Percentiles rank a stretch among this genome's conserved stretches.
Conservation (phyloP, 371 early-diverging fungal species). For the Fennellomyces sp. region DNA sequence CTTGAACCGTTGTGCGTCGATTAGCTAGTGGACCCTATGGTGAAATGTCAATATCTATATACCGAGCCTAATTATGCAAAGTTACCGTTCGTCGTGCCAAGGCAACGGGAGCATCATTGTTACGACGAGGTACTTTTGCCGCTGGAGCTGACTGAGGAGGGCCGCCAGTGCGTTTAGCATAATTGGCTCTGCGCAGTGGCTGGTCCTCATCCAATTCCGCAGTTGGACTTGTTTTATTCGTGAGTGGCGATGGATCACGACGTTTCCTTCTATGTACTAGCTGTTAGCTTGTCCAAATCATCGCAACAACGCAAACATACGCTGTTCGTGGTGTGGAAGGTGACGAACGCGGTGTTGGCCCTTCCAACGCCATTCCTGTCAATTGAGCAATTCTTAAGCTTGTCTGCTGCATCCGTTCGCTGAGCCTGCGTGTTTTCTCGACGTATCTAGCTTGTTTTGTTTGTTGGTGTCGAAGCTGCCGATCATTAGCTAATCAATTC, state of each 20-base stretch:
- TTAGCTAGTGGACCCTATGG: background rate
- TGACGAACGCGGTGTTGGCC: background rate
- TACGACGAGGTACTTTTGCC: constrained; percentile 4
- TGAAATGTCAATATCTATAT: background rate
- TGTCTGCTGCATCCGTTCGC: constrained; percentile 9
- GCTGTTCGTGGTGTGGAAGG: background rate
- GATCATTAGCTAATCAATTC: background rate
- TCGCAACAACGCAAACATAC: too few relatives aligned
- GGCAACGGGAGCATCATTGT: background rate
- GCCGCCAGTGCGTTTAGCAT: constrained; percentile 7
- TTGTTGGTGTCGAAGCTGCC: constrained; percentile 20
- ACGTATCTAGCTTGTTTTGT: constrained; percentile 18
- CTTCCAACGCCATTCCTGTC: background rate
- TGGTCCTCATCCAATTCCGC: background rate
- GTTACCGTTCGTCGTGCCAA: background rate
- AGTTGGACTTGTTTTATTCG: background rate
- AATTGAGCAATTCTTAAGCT: constrained; percentile 14
- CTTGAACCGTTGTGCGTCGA: background rate
- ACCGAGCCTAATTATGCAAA: too few relatives aligned
- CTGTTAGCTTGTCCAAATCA: too few relatives aligned
- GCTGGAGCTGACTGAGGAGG: background rate
- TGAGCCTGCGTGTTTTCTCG: constrained; percentile 15
- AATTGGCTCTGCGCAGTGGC: background rate
- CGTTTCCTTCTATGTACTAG: background rate
- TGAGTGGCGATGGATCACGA: background rate